Evolutionary conservation across 1,284 basidiomycete genomes (phyloP).

Genomic region (Flammula alnicola): DNA sequence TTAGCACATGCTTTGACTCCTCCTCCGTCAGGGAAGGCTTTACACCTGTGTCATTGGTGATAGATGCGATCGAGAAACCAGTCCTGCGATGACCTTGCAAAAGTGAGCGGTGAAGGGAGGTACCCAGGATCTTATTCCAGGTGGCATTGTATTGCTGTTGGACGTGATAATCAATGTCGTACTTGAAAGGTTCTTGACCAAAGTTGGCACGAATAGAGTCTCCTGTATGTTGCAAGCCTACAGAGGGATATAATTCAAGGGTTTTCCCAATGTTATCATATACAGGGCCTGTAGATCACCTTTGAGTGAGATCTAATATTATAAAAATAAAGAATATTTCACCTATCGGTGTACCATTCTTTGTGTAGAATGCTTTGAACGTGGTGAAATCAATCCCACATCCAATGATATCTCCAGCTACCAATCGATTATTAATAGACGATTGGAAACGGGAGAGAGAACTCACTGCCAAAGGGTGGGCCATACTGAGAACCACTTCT

Average conservation of each 20-base stretch:
- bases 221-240: conserved; percentile 79
- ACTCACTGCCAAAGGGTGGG: conserved; percentile 74
- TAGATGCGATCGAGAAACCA: conserved; percentile 27
- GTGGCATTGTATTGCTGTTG: conserved; percentile 63
- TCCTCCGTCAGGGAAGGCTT: conserved; percentile 40
- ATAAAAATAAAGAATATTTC: conserved; percentile 22
- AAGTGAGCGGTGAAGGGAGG: conserved; percentile 45
- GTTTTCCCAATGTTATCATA: conserved; percentile 76
- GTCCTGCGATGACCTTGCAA: conserved; percentile 31
- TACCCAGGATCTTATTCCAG: conserved; percentile 68
- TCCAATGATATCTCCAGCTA: conserved; percentile 85
- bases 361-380: conserved; percentile 85
- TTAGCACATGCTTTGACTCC: conserved; percentile 51
- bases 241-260: conserved; percentile 76
- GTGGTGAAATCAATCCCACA: conserved; percentile 89
- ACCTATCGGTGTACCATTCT: conserved; percentile 84
- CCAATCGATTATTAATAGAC: conserved; percentile 12
- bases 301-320: conserved; percentile 13
- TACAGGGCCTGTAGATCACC: conserved; percentile 54
- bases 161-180: conserved; percentile 85
- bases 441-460: conserved; percentile 5
- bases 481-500: conserved; percentile 78
- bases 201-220: conserved; percentile 86
- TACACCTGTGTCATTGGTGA: conserved; percentile 28
- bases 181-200: conserved; percentile 83